These are phyloP conservation scores for Quercus ilex DNA, from an alignment of 306 rosid genomes.

Conservation along the genomic window DNA sequence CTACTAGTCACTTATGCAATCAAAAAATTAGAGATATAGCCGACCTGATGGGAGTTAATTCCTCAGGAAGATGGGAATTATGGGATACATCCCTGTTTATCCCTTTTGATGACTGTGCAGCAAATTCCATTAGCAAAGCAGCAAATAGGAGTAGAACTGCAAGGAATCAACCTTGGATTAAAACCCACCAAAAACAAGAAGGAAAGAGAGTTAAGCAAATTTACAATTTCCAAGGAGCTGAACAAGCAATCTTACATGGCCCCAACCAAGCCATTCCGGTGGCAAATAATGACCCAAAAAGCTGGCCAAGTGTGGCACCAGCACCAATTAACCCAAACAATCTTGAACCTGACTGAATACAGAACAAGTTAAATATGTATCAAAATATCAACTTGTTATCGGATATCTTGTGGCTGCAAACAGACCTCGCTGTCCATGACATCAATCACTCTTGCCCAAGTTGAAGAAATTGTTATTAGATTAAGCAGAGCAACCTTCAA, in stretches of 20 bases:
- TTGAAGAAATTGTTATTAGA: slow-evolving; percentile 73
- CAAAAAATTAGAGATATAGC: background rate
- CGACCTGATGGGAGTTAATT: slow-evolving; percentile 74
- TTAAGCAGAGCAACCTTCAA: slow-evolving; percentile 62
- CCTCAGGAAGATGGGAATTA: slow-evolving; percentile 43
- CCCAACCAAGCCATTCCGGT: slow-evolving; percentile 92
- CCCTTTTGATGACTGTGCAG: slow-evolving; percentile 86
- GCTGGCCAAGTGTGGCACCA: slow-evolving; percentile 99
- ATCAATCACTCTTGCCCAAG: slow-evolving; percentile 96
- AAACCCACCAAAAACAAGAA: slow-evolving; percentile 1
- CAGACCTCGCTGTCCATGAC: slow-evolving; percentile 88
- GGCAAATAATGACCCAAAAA: slow-evolving; percentile 89
- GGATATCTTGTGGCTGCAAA: slow-evolving; percentile 20
- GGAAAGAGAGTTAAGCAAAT: slow-evolving; percentile 1
- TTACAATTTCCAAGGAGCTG: slow-evolving; percentile 12
- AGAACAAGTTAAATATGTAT: slow-evolving; percentile 31
- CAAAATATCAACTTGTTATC: slow-evolving; percentile 3
- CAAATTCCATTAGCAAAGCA: slow-evolving; percentile 91
- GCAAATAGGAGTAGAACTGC: slow-evolving; percentile 80
- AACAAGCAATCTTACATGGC: slow-evolving; percentile 60
- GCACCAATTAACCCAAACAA: slow-evolving; percentile 96
- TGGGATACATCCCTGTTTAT: slow-evolving; percentile 47
- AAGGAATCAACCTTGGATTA: slow-evolving; percentile 15
- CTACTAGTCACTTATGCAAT: background rate
- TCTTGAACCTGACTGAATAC: slow-evolving; percentile 99